phyloP scores from a whole-genome alignment of 768 basidiomycete species.

The Russula emetica region DNA sequence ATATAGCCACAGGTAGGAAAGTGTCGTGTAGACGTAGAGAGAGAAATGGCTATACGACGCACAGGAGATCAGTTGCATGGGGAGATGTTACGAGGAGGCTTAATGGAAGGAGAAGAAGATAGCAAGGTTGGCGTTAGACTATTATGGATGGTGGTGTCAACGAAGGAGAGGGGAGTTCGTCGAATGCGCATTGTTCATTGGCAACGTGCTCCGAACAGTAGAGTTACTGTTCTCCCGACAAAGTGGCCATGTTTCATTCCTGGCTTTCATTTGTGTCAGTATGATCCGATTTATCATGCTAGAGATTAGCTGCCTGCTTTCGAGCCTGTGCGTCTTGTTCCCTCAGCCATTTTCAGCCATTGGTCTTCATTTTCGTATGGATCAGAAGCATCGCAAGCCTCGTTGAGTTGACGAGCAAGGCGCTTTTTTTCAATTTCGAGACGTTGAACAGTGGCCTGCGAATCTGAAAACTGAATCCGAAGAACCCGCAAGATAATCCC shows the following conservation, averaged over 20 bases:
- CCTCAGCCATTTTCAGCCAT: constrained; percentile 57
- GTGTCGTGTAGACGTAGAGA: constrained; percentile 6
- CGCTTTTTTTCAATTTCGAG: constrained; percentile 82
- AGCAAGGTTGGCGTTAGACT: not conserved
- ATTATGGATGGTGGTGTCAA: constrained; percentile 15
- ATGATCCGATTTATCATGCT: constrained; percentile 84
- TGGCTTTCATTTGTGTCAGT: not conserved
- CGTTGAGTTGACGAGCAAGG: constrained; percentile 68
- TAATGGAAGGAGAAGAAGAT: constrained; percentile 7
- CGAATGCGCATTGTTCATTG: not conserved
- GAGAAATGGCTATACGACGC: not conserved
- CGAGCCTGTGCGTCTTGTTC: constrained; percentile 86
- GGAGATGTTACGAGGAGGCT: not conserved
- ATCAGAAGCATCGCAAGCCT: constrained; percentile 73
- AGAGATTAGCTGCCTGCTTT: constrained; percentile 78
- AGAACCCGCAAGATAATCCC: constrained; percentile 90
- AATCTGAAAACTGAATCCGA: constrained; percentile 60
- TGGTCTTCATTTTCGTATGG: constrained; percentile 84
- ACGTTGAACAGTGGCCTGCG: constrained; percentile 59
- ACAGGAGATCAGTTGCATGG: not conserved
- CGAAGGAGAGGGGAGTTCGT: constrained; percentile 6
- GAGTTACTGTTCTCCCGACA: not conserved
- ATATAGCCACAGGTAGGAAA: constrained; percentile 3
- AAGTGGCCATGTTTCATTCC: not conserved
- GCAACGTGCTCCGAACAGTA: not conserved